Conservation (phyloP, 768 basidiomycete species). For the Tricholoma flavovirens region DNA sequence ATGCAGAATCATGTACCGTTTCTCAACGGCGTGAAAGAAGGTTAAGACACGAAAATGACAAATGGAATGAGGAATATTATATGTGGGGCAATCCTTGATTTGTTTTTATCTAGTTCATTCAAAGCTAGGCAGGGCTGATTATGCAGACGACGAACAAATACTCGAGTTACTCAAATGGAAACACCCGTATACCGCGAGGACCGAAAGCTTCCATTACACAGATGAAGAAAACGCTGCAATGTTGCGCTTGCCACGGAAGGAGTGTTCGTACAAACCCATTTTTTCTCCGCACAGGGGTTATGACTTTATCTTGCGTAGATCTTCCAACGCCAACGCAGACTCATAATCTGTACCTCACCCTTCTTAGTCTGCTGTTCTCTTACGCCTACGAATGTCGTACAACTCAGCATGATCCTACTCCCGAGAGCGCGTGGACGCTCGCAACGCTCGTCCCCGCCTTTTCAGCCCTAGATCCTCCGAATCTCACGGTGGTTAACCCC, state of each 20-base stretch:
- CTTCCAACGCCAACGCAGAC: slow-evolving; percentile 51
- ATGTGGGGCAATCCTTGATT: slow-evolving; percentile 42
- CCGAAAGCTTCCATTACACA: slow-evolving; percentile 46
- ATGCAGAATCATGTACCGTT: slow-evolving; percentile 51
- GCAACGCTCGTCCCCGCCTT: slow-evolving; percentile 67
- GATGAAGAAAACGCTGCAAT: slow-evolving; percentile 69
- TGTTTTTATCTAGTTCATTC: neutral
- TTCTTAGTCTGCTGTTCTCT: slow-evolving; percentile 71
- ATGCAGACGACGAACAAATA: slow-evolving; percentile 70
- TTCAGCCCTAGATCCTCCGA: slow-evolving; percentile 74
- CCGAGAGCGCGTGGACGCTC: slow-evolving; percentile 88
- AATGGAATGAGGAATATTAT: slow-evolving; percentile 83
- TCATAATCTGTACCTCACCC: slow-evolving; percentile 59
- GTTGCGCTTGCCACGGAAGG: slow-evolving; percentile 50
- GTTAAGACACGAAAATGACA: slow-evolving; percentile 59
- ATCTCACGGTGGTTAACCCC: slow-evolving; percentile 18
- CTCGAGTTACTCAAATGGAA: slow-evolving; percentile 63
- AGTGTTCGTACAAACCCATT: slow-evolving; percentile 33
- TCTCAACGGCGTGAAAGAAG: slow-evolving; percentile 50
- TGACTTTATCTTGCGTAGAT: slow-evolving; percentile 36
- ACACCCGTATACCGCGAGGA: slow-evolving; percentile 42
- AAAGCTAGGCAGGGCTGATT: slow-evolving; percentile 60
- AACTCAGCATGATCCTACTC: slow-evolving; percentile 72
- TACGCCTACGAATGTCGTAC: slow-evolving; percentile 78
- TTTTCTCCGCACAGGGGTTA: neutral